Percentiles rank a stretch among this genome's conserved stretches.
Evolutionary conservation across 2,329 filamentous ascomycete species (phyloP).

Genomic region (Fusarium cyanostomum): DNA sequence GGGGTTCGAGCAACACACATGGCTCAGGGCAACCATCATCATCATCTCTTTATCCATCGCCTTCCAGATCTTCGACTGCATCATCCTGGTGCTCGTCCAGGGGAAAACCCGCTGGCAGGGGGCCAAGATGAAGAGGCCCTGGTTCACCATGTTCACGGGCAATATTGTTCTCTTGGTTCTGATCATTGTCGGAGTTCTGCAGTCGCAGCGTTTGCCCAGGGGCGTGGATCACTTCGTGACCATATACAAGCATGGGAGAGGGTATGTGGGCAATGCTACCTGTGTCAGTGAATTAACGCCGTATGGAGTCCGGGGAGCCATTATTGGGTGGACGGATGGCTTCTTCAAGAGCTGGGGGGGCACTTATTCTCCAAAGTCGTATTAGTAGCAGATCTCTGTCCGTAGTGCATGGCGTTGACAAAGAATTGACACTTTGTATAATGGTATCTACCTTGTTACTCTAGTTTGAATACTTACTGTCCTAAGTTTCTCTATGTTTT

Average conservation of each 20-base stretch:
- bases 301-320: not conserved
- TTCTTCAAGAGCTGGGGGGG: slow-evolving; percentile 2
- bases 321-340: slow-evolving; percentile 6
- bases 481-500: too few species aligned
- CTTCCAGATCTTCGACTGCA: slow-evolving; percentile 2
- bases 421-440: too few species aligned
- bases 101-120: not conserved
- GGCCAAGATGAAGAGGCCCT: slow-evolving; percentile 7
- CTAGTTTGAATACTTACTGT: too few species aligned
- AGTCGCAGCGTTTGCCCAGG: slow-evolving; percentile 1
- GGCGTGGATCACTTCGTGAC: not conserved
- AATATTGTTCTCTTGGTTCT: slow-evolving; percentile 1
- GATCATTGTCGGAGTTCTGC: not conserved
- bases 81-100: not conserved
- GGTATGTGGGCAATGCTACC: not conserved
- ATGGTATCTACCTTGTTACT: too few species aligned
- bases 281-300: not conserved
- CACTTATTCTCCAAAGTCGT: slow-evolving; percentile 4
- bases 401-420: too few species aligned
- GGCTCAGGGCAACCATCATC: slow-evolving; percentile 1
- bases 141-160: slow-evolving; percentile 7
- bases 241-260: not conserved
- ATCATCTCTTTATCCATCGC: not conserved
- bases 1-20: slow-evolving; percentile 1
- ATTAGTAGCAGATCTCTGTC: not conserved